Evolutionary conservation across 192 early-diverging fungal species (phyloP).

Genomic region (Coemansia sp.): DNA sequence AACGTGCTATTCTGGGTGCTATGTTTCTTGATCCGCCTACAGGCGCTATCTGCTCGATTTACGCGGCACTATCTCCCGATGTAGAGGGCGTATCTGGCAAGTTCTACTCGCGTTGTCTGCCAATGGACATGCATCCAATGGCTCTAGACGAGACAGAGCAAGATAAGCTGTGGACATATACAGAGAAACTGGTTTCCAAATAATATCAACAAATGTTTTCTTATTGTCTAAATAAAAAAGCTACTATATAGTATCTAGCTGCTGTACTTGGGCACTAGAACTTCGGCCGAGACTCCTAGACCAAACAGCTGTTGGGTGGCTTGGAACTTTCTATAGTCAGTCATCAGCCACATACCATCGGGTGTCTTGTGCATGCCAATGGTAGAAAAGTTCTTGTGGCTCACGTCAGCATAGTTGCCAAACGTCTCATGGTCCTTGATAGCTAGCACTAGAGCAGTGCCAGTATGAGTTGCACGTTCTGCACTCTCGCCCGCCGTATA

Average conservation of each 20-base stretch:
- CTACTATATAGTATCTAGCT: not conserved
- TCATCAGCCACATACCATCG: slow-evolving; percentile 19
- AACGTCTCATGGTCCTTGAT: not conserved
- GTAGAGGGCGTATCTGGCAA: slow-evolving; percentile 15
- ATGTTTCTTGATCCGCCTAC: slow-evolving; percentile 12
- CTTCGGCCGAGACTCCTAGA: not conserved
- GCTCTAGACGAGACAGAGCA: slow-evolving; percentile 18
- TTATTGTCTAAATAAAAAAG: not conserved
- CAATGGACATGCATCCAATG: slow-evolving; percentile 17
- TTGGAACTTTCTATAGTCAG: slow-evolving; percentile 20
- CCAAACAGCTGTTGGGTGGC: slow-evolving; percentile 15
- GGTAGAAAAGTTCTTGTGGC: not conserved
- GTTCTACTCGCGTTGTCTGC: slow-evolving; percentile 11
- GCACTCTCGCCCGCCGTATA: not conserved
- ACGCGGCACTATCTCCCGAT: slow-evolving; percentile 17
- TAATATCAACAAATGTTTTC: not conserved
- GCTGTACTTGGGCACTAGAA: slow-evolving; percentile 17
- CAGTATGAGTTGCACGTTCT: not conserved
- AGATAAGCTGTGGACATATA: slow-evolving; percentile 29
- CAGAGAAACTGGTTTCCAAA: slow-evolving; percentile 21
- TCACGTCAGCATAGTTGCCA: not conserved
- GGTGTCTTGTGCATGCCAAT: slow-evolving; percentile 16
- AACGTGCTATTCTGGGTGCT: not conserved
- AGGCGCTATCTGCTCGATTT: slow-evolving; percentile 16
- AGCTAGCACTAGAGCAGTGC: slow-evolving; percentile 24